Percentiles rank a stretch among this genome's conserved stretches.
These are phyloP conservation scores for Penicillium fimorum DNA, from an alignment of 495 filamentous ascomycete species.

Conservation along the genomic window DNA sequence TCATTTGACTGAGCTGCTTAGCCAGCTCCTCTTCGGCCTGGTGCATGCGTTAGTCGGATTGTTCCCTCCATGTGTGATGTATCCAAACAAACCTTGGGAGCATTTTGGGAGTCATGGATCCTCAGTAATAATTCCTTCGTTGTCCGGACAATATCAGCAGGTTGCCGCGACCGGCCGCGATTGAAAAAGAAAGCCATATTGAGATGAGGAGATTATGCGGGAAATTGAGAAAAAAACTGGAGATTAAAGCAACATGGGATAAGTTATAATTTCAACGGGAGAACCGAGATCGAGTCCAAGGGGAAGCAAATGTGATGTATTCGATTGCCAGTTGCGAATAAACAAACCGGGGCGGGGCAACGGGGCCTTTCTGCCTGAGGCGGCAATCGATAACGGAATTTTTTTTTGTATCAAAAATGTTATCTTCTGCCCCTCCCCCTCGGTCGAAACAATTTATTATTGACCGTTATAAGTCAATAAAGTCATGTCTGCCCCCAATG, in stretches of 20 bases:
- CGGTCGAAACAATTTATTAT: constrained; percentile 1
- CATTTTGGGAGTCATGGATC: constrained; percentile 44
- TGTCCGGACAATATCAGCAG: constrained; percentile 56
- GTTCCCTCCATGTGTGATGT: constrained; percentile 26
- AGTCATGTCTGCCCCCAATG: constrained; percentile 33
- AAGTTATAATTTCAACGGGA: constrained; percentile 4
- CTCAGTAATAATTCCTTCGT: constrained; percentile 56
- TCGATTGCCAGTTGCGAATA: constrained; percentile 24
- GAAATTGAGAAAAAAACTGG: constrained; percentile 10
- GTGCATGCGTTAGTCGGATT: constrained; percentile 11
- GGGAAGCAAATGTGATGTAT: constrained; percentile 12
- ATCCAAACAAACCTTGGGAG: constrained; percentile 48
- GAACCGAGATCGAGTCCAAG: constrained; percentile 2
- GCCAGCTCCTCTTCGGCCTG: constrained; percentile 73
- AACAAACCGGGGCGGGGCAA: constrained; percentile 45
- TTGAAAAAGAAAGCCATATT: constrained; percentile 91
- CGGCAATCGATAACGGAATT: constrained; percentile 29
- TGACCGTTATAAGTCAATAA: constrained; percentile 4
- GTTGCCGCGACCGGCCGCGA: constrained; percentile 54
- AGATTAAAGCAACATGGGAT: constrained; percentile 3
- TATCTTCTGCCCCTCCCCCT: constrained; percentile 27
- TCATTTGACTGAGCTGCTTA: constrained; percentile 77
- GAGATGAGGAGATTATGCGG: constrained; percentile 12
- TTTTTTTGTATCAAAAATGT: constrained; percentile 23
- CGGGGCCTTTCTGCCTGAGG: constrained; percentile 24